phyloP scores from a whole-genome alignment of 2,329 filamentous ascomycete species.

The Fusarium nurragi region DNA sequence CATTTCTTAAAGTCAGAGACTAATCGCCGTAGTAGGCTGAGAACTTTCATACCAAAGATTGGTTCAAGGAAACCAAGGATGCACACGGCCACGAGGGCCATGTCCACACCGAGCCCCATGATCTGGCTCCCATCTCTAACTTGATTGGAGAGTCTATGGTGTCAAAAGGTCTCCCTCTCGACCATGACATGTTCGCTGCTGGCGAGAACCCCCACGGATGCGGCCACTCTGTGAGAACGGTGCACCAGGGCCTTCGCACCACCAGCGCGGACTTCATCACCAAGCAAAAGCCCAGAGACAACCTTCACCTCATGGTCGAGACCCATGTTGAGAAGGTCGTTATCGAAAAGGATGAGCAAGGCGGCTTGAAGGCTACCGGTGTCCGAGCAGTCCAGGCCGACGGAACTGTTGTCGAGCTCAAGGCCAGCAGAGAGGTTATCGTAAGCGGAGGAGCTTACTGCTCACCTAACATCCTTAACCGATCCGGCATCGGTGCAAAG shows the following conservation, averaged over 20 bases:
- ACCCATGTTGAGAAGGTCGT: constrained; percentile 63
- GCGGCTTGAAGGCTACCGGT: constrained; percentile 55
- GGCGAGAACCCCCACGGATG: constrained; percentile 63
- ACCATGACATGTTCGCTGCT: constrained; percentile 66
- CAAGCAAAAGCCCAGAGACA: constrained; percentile 51
- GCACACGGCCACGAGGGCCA: constrained; percentile 63
- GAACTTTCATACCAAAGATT: constrained; percentile 66
- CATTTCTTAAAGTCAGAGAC: neutral
- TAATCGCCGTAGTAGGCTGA: constrained; percentile 53
- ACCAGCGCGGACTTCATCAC: constrained; percentile 64
- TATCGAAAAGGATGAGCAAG: constrained; percentile 49
- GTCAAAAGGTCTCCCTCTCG: constrained; percentile 62
- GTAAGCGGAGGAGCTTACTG: constrained; percentile 60
- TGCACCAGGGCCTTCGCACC: constrained; percentile 61
- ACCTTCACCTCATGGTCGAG: constrained; percentile 59
- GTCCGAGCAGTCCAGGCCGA: constrained; percentile 54
- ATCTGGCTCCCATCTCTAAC: constrained; percentile 67
- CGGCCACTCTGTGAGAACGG: constrained; percentile 63
- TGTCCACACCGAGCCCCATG: constrained; percentile 65
- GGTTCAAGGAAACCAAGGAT: constrained; percentile 60
- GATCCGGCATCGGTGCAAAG: constrained; percentile 61
- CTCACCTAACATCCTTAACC: constrained; percentile 61
- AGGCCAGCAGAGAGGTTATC: constrained; percentile 52
- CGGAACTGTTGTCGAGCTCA: constrained; percentile 53
- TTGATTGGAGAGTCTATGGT: constrained; percentile 64